Conservation (phyloP, 768 basidiomycete genomes). For the Amanita brunnescens region DNA sequence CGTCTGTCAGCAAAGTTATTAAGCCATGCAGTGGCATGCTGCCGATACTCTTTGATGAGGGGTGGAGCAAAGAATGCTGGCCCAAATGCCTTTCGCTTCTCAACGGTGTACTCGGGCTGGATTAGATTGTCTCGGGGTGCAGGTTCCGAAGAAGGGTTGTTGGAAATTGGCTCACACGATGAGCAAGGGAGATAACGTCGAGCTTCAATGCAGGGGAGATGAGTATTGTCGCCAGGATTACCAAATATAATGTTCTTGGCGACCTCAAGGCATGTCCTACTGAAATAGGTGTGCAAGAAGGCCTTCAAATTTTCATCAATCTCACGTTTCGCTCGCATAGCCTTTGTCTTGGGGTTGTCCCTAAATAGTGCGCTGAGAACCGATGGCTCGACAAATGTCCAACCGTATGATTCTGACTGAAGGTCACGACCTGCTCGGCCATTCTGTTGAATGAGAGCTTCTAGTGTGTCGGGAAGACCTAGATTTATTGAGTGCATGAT, state of each 20-base stretch:
- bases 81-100: not conserved
- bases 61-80: not conserved
- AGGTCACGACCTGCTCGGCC: constrained; percentile 12
- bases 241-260: not conserved
- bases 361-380: not conserved
- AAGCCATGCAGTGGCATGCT: not conserved
- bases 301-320: not conserved
- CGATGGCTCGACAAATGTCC: constrained; percentile 12
- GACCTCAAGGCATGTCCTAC: not conserved
- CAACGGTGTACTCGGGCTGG: not conserved
- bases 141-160: not conserved
- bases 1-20: not conserved
- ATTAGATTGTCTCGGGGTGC: not conserved
- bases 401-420: constrained; percentile 4
- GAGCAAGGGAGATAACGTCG: not conserved
- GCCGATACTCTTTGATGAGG: not conserved
- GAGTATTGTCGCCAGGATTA: not conserved
- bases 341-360: not conserved
- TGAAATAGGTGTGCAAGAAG: not conserved
- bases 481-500: constrained; percentile 14
- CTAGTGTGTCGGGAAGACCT: constrained; percentile 11
- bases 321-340: not conserved
- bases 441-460: constrained; percentile 14
- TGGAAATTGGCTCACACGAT: not conserved
- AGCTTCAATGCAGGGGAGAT: not conserved